phyloP scores from a whole-genome alignment of 2,329 filamentous ascomycete species.

The Neonectria ditissima region DNA sequence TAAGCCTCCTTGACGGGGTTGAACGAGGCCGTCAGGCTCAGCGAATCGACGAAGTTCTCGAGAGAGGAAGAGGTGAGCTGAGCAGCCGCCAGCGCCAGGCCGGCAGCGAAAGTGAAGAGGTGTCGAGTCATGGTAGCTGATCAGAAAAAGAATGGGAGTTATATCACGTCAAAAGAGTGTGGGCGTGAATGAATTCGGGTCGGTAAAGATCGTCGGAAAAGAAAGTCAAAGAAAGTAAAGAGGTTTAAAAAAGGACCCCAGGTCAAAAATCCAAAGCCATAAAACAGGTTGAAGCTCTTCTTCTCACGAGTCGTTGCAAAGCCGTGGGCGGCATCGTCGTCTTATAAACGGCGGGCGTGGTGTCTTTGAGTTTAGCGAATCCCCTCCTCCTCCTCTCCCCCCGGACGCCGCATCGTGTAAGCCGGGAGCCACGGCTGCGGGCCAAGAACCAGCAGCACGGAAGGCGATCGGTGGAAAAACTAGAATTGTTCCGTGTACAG shows the following conservation, averaged over 20 bases:
- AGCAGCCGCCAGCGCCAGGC: slow-evolving; percentile 45
- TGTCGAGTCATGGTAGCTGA: slow-evolving; percentile 36
- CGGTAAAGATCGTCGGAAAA: slow-evolving; percentile 38
- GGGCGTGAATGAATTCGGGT: slow-evolving; percentile 27
- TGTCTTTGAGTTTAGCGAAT: neutral
- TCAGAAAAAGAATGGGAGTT: slow-evolving; percentile 25
- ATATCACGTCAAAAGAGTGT: slow-evolving; percentile 23
- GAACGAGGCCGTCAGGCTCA: slow-evolving; percentile 64
- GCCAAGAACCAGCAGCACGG: slow-evolving; percentile 25
- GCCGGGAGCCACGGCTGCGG: slow-evolving; percentile 25
- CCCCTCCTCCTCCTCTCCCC: too few species aligned
- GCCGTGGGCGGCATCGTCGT: slow-evolving; percentile 19
- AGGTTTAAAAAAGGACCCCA: slow-evolving; percentile 35
- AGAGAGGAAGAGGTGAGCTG: slow-evolving; percentile 43
- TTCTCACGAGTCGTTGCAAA: neutral
- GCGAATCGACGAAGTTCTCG: slow-evolving; percentile 52
- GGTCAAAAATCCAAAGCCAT: slow-evolving; percentile 36
- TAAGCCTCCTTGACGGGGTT: slow-evolving; percentile 70
- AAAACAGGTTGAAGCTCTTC: slow-evolving; percentile 34
- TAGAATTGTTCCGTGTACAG: slow-evolving; percentile 16
- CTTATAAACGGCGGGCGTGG: slow-evolving; percentile 32
- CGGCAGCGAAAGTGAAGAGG: slow-evolving; percentile 40
- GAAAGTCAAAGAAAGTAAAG: slow-evolving; percentile 41
- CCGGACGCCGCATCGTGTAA: slow-evolving; percentile 9
- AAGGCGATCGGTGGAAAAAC: slow-evolving; percentile 38